phyloP scores from a whole-genome alignment of 2,329 filamentous ascomycete genomes.

The Exophiala dermatitidis region DNA sequence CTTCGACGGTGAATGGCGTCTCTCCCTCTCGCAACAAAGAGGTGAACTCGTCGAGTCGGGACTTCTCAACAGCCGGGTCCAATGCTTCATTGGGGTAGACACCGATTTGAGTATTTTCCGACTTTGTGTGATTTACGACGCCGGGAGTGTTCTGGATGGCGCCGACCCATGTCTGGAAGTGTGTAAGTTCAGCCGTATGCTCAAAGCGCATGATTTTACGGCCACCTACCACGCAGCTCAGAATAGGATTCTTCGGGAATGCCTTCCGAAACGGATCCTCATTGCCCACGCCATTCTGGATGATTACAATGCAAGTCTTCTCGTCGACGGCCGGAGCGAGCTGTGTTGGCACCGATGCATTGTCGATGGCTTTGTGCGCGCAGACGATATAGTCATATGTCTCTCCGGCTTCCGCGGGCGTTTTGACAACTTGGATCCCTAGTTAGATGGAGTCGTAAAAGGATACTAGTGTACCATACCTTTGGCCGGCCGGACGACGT shows the following conservation, averaged over 20 bases:
- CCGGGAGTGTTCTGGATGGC: constrained; percentile 47
- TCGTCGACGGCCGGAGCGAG: constrained; percentile 34
- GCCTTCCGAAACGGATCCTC: constrained; percentile 35
- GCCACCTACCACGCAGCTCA: constrained; percentile 39
- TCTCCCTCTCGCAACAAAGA: constrained; percentile 37
- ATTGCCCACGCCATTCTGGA: constrained; percentile 39
- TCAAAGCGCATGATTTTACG: background rate
- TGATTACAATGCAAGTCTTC: constrained; percentile 35
- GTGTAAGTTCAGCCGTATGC: background rate
- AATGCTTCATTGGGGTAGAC: constrained; percentile 40
- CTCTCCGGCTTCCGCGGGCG: constrained; percentile 31
- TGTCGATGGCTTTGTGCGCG: constrained; percentile 39
- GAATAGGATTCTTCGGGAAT: constrained; percentile 31
- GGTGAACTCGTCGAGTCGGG: constrained; percentile 38
- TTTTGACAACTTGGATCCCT: constrained; percentile 32
- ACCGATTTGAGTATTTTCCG: constrained; percentile 51
- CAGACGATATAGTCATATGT: constrained; percentile 36
- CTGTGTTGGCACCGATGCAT: constrained; percentile 34
- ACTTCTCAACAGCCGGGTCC: constrained; percentile 31
- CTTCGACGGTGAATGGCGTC: constrained; percentile 34
- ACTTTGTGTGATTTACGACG: constrained; percentile 44
- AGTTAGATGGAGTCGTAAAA: background rate
- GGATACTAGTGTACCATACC: constrained; percentile 27
- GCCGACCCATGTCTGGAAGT: constrained; percentile 46
- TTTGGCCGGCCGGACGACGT: constrained; percentile 31